Percentiles rank a stretch among this genome's conserved stretches.
These are phyloP conservation scores for Puccinia triticina DNA, from an alignment of 1,284 basidiomycete genomes.

Conservation along the genomic window DNA sequence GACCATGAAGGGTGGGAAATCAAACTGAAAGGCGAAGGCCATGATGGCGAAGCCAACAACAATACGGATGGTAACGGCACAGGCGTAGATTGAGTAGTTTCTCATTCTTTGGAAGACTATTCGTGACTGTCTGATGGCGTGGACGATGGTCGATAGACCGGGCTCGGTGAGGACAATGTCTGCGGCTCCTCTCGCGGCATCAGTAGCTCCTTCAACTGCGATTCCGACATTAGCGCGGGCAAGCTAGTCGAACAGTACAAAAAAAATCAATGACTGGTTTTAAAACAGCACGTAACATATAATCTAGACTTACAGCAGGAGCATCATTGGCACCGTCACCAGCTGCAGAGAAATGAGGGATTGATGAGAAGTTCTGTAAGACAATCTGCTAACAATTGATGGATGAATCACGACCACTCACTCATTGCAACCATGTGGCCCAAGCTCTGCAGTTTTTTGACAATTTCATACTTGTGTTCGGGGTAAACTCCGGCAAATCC, in stretches of 20 bases:
- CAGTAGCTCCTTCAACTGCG: constrained; percentile 93
- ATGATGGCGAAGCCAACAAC: constrained; percentile 52
- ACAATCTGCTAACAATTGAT: neutral
- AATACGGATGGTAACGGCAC: constrained; percentile 52
- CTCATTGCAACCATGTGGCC: constrained; percentile 54
- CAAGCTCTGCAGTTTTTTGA: constrained; percentile 90
- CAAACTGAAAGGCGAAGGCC: constrained; percentile 51
- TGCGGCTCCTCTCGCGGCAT: constrained; percentile 90
- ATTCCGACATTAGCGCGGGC: constrained; percentile 65
- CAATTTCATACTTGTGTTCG: constrained; percentile 62
- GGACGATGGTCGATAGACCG: constrained; percentile 93
- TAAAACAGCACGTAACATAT: too few relatives aligned
- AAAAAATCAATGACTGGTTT: constrained; percentile 59
- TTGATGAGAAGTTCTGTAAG: neutral
- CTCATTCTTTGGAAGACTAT: constrained; percentile 97
- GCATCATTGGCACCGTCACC: constrained; percentile 97
- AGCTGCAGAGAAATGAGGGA: constrained; percentile 65
- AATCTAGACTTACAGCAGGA: constrained; percentile 65
- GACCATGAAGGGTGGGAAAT: constrained; percentile 53
- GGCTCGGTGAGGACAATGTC: constrained; percentile 94
- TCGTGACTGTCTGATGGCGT: constrained; percentile 92
- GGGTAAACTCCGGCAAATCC: constrained; percentile 96
- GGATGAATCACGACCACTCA: neutral
- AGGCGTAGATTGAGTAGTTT: constrained; percentile 79
- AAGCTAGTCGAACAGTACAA: constrained; percentile 63